Conservation (phyloP, 2,329 filamentous ascomycete genomes). For the Torrubiella hemipterigena region DNA sequence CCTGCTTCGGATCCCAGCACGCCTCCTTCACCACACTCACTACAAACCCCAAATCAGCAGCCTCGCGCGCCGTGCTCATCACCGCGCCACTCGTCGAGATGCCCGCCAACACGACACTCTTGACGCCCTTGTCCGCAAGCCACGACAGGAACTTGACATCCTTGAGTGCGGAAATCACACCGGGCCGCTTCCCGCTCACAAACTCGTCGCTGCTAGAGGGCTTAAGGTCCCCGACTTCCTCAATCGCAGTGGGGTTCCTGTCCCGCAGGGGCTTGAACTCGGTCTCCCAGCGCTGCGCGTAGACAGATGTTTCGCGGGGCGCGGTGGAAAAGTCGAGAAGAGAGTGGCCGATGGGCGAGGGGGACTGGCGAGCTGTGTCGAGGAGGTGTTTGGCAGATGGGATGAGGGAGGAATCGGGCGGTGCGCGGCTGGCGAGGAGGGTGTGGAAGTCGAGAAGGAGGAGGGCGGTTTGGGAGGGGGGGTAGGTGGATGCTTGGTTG, state of each 20-base stretch:
- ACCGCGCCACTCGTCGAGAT: conserved; percentile 1
- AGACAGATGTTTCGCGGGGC: neutral
- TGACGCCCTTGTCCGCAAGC: neutral
- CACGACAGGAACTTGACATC: conserved; percentile 1
- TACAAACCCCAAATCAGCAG: conserved; percentile 1
- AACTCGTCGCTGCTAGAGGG: neutral
- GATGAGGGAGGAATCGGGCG: neutral
- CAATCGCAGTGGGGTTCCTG: neutral
- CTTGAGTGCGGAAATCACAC: conserved; percentile 2
- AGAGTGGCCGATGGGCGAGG: conserved; percentile 1
- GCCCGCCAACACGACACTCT: conserved; percentile 1
- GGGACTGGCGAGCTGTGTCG: conserved; percentile 1
- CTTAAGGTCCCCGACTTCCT: neutral
- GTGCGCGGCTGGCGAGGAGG: neutral
- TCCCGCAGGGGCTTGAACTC: neutral
- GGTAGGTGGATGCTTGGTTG: neutral
- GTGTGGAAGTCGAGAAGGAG: conserved; percentile 2
- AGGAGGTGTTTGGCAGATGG: neutral
- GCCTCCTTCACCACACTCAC: conserved; percentile 1
- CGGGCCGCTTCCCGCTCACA: neutral
- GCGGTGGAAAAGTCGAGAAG: neutral
- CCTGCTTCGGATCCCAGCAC: conserved; percentile 1
- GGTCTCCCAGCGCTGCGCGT: neutral
- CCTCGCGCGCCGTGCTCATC: conserved; percentile 3
- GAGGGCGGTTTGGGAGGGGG: conserved; percentile 1